Conservation (phyloP, 1,284 basidiomycete species). For the Cryptococcus hybrid region DNA sequence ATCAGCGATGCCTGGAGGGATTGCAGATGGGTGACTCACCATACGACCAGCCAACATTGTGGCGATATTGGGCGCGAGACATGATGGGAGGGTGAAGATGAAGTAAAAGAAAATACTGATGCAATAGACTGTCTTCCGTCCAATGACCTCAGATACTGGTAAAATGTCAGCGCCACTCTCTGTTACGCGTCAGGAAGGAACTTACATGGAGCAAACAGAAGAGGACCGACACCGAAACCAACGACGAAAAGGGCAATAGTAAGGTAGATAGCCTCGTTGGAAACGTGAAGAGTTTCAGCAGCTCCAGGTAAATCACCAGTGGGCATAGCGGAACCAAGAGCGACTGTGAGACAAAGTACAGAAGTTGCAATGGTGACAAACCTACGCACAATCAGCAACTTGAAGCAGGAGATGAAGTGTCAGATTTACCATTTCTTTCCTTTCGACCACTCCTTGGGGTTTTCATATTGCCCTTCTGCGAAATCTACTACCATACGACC, state of each 20-base stretch:
- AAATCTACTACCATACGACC: conserved; percentile 30
- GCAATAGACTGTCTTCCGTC: conserved; percentile 48
- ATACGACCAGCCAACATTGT: conserved; percentile 53
- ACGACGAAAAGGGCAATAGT: conserved; percentile 53
- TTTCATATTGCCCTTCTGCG: conserved; percentile 19
- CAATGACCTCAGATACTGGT: conserved; percentile 44
- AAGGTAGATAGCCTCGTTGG: conserved; percentile 47
- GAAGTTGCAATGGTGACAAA: conserved; percentile 30
- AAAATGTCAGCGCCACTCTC: neutral
- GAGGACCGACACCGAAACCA: conserved; percentile 52
- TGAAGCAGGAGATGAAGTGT: neutral
- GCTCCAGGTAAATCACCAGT: conserved; percentile 50
- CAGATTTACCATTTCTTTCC: conserved; percentile 34
- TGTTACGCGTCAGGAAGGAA: neutral
- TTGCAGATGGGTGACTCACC: neutral
- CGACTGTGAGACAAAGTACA: conserved; percentile 36
- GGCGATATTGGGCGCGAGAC: conserved; percentile 50
- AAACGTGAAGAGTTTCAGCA: conserved; percentile 43
- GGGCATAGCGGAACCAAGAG: conserved; percentile 52
- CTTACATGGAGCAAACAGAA: conserved; percentile 48
- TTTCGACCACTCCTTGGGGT: conserved; percentile 34
- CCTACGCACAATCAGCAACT: conserved; percentile 11
- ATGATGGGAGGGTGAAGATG: conserved; percentile 52
- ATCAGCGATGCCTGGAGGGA: too few relatives aligned
- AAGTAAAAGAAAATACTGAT: conserved; percentile 51